These are phyloP conservation scores for Psilocybe mexicana DNA, from an alignment of 1,284 basidiomycete species.

Conservation along the genomic window DNA sequence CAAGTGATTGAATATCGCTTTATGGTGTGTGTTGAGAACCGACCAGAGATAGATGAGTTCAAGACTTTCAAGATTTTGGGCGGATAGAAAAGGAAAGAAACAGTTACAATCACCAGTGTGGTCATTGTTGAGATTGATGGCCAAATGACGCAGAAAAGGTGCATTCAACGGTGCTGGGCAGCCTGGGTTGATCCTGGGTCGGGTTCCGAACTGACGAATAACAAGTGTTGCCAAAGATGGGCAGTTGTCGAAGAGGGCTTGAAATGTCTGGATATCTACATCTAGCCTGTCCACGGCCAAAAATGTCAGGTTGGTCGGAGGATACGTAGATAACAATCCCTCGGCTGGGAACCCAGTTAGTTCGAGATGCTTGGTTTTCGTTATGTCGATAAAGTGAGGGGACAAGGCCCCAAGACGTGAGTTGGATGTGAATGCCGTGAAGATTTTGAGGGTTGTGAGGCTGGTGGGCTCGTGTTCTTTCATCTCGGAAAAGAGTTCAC, in stretches of 20 bases:
- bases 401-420: background rate
- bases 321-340: constrained; percentile 1
- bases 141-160: constrained; percentile 12
- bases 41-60: constrained; percentile 10
- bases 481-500: background rate
- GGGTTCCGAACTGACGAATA: constrained; percentile 11
- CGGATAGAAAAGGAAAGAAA: constrained; percentile 5
- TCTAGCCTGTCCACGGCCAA: constrained; percentile 15
- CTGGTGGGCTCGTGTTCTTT: background rate
- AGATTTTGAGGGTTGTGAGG: constrained; percentile 4
- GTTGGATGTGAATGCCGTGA: background rate
- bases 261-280: background rate
- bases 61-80: constrained; percentile 19
- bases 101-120: constrained; percentile 14
- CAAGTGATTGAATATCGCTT: constrained; percentile 6
- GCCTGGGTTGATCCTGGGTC: no score
- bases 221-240: constrained; percentile 17
- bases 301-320: constrained; percentile 9
- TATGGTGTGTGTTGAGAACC: constrained; percentile 2
- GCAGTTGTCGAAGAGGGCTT: constrained; percentile 10
- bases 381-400: background rate
- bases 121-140: constrained; percentile 11
- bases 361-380: constrained; percentile 15
- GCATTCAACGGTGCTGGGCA: background rate
- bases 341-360: constrained; percentile 14